Evolutionary conservation across 768 basidiomycete species (phyloP).

Genomic region (Zangia roseola): DNA sequence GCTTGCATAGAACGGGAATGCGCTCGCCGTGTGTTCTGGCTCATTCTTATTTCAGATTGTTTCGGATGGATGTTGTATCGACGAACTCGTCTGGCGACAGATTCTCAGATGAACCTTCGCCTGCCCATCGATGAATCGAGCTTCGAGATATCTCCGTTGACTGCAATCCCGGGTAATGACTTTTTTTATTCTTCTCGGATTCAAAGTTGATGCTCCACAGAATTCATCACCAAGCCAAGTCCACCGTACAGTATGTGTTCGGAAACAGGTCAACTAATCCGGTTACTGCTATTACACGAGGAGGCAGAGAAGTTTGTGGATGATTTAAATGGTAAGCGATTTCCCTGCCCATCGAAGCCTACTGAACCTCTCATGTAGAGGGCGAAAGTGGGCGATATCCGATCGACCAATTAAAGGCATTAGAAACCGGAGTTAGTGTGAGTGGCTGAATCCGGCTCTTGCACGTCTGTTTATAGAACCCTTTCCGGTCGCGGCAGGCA

Average conservation of each 20-base stretch:
- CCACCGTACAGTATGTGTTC: slow-evolving; percentile 48
- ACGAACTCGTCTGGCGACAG: slow-evolving; percentile 35
- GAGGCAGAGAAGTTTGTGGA: slow-evolving; percentile 58
- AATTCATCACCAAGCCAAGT: slow-evolving; percentile 66
- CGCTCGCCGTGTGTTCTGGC: slow-evolving; percentile 80
- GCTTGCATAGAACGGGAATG: slow-evolving; percentile 72
- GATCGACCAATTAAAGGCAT: slow-evolving; percentile 39
- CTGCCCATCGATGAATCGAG: slow-evolving; percentile 81
- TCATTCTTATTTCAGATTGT: slow-evolving; percentile 62
- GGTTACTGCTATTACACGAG: slow-evolving; percentile 62
- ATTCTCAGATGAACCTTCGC: slow-evolving; percentile 54
- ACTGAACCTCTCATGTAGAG: slow-evolving; percentile 31
- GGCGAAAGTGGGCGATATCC: slow-evolving; percentile 27
- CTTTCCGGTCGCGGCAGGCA: slow-evolving; percentile 37
- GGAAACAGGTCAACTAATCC: slow-evolving; percentile 76
- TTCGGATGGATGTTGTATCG: slow-evolving; percentile 39
- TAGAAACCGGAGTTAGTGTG: slow-evolving; percentile 43
- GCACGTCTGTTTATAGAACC: slow-evolving; percentile 4
- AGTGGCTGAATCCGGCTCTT: slow-evolving; percentile 1
- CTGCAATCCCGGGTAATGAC: slow-evolving; percentile 31
- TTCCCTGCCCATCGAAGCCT: background rate
- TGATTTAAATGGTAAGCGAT: slow-evolving; percentile 45
- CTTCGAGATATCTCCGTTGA: slow-evolving; percentile 65
- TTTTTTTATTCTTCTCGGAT: slow-evolving; percentile 1
- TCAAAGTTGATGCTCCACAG: slow-evolving; percentile 34